A percentile compares a stretch with the other conserved stretches of the same genome.
These are phyloP conservation scores for Graphilbum fragrans DNA, from an alignment of 2,329 filamentous ascomycete species.

Conservation along the genomic window DNA sequence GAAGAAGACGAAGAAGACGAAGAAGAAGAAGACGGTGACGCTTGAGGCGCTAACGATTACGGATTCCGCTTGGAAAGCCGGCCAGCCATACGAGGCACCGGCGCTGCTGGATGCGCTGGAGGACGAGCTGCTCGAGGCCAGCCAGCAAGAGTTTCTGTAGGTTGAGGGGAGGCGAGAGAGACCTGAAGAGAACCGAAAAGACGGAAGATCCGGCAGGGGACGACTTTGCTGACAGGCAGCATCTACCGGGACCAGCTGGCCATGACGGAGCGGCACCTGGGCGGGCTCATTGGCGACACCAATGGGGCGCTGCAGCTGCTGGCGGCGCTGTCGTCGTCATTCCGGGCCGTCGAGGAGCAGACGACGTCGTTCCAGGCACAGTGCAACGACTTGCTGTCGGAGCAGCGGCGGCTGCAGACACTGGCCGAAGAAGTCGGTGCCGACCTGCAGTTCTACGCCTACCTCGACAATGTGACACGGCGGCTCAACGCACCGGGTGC, in stretches of 20 bases:
- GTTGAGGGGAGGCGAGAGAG: conserved; percentile 15
- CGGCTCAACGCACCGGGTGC: conserved; percentile 87
- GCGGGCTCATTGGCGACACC: conserved; percentile 66
- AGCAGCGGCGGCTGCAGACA: conserved; percentile 66
- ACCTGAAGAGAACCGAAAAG: background rate
- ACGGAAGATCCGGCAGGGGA: background rate
- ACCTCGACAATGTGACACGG: conserved; percentile 81
- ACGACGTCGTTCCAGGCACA: conserved; percentile 88
- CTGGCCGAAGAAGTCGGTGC: conserved; percentile 77
- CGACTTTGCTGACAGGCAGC: background rate
- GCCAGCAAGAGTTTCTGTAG: conserved; percentile 75
- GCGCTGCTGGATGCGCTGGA: conserved; percentile 45
- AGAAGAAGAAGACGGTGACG: conserved; percentile 24
- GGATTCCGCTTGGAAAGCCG: conserved; percentile 12
- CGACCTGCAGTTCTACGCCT: conserved; percentile 89
- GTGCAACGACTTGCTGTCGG: conserved; percentile 75
- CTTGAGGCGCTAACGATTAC: conserved; percentile 39
- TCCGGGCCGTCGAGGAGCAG: conserved; percentile 76
- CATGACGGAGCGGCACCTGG: conserved; percentile 67
- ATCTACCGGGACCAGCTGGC: conserved; percentile 67
- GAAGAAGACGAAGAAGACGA: background rate
- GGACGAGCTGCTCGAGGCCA: conserved; percentile 62
- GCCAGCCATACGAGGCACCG: conserved; percentile 11
- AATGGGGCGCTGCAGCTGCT: conserved; percentile 64
- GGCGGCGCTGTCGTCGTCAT: conserved; percentile 70